Evolutionary conservation across 2,329 filamentous ascomycete genomes (phyloP).

Genomic region (Scytalidium sp.): DNA sequence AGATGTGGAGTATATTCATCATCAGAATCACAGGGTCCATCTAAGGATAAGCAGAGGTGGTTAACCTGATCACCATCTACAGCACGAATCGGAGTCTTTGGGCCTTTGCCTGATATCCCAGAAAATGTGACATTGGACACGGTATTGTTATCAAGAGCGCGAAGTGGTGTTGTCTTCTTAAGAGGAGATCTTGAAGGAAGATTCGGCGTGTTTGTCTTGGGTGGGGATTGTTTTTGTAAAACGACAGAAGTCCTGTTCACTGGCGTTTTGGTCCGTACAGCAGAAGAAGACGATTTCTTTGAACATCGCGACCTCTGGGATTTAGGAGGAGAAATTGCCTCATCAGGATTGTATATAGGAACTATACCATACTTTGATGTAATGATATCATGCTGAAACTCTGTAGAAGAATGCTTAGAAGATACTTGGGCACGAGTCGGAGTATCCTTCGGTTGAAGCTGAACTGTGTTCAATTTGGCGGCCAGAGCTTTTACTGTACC

Average conservation of each 20-base stretch:
- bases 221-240: conserved; percentile 11
- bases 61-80: background rate
- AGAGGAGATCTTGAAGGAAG: background rate
- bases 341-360: conserved; percentile 24
- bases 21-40: background rate
- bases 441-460: conserved; percentile 1
- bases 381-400: background rate
- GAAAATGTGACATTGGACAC: background rate
- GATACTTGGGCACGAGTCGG: conserved; percentile 2
- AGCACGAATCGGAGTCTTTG: background rate
- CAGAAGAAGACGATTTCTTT: conserved; percentile 13
- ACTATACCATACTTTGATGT: conserved; percentile 16
- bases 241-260: conserved; percentile 20
- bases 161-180: background rate
- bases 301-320: conserved; percentile 19
- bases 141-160: background rate
- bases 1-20: background rate
- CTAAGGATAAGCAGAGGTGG: background rate
- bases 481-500: conserved; percentile 25
- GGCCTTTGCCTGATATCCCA: background rate
- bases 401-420: conserved; percentile 2
- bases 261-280: conserved; percentile 2
- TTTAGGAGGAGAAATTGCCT: conserved; percentile 21
- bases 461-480: conserved; percentile 21
- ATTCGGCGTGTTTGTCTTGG: background rate